Percentiles rank a stretch among this genome's conserved stretches.
Evolutionary conservation across 129 eudicot species (phyloP).

Genomic region (Flaveria trinervia): DNA sequence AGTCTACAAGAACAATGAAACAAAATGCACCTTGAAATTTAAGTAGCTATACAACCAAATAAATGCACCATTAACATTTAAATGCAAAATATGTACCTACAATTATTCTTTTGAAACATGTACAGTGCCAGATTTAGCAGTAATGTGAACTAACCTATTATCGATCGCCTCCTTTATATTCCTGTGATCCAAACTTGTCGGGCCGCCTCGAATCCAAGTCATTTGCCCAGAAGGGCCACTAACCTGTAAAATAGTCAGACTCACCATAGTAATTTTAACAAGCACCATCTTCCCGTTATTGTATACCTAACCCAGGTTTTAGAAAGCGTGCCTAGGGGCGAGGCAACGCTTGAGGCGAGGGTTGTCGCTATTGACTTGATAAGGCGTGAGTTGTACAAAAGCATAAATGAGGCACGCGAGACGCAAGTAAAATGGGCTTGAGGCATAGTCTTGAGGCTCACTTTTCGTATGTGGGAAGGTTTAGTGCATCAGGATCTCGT

Average conservation of each 20-base stretch:
- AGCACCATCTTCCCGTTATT: neutral
- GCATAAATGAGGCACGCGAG: too few species aligned
- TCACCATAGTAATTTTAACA: neutral
- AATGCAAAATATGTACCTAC: slow-evolving; percentile 12
- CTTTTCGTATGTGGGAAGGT: too few species aligned
- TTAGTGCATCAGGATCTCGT: too few species aligned
- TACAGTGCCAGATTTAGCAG: neutral
- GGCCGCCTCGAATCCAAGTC: slow-evolving; percentile 98
- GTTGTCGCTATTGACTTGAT: too few species aligned
- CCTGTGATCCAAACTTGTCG: slow-evolving; percentile 66
- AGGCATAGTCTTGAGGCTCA: too few species aligned
- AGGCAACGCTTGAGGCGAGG: too few species aligned
- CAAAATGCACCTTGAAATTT: neutral
- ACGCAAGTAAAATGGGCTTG: too few species aligned
- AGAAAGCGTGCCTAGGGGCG: too few species aligned
- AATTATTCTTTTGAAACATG: slow-evolving; percentile 9
- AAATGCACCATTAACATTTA: neutral
- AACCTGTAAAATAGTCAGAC: slow-evolving; percentile 46
- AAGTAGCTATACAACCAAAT: slow-evolving; percentile 8
- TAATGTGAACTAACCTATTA: slow-evolving; percentile 51
- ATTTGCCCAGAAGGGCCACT: slow-evolving; percentile 95
- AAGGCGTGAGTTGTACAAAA: too few species aligned
- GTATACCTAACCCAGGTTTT: too few species aligned
- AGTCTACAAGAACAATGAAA: neutral
- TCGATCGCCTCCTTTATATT: slow-evolving; percentile 82